Evolutionary conservation across 2,329 filamentous ascomycete genomes (phyloP).

Genomic region (Knufia fluminis): DNA sequence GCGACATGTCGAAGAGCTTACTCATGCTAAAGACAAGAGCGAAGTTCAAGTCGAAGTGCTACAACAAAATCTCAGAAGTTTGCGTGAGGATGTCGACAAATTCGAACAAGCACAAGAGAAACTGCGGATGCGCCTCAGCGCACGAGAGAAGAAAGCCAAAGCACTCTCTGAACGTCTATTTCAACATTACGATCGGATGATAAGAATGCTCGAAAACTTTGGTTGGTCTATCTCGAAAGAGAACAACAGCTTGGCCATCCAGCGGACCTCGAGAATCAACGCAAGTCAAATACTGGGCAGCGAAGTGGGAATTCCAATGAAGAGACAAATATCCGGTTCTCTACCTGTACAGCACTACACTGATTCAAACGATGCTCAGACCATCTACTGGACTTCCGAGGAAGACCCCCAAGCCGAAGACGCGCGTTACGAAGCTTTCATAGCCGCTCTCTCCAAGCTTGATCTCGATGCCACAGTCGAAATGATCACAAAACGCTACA

Average conservation of each 20-base stretch:
- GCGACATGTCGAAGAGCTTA: slow-evolving; percentile 55
- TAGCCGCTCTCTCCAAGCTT: slow-evolving; percentile 65
- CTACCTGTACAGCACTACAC: slow-evolving; percentile 46
- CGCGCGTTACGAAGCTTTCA: slow-evolving; percentile 64
- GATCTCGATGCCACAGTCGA: slow-evolving; percentile 79
- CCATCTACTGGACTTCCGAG: slow-evolving; percentile 75
- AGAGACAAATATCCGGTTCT: slow-evolving; percentile 40
- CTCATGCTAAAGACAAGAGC: slow-evolving; percentile 62
- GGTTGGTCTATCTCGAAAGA: slow-evolving; percentile 74
- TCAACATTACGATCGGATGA: slow-evolving; percentile 73
- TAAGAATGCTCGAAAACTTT: slow-evolving; percentile 72
- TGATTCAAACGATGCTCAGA: slow-evolving; percentile 58
- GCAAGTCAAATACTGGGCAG: slow-evolving; percentile 37
- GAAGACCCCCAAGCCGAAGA: slow-evolving; percentile 57
- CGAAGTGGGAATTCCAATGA: slow-evolving; percentile 30
- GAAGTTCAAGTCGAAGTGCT: slow-evolving; percentile 66
- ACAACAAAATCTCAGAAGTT: slow-evolving; percentile 63
- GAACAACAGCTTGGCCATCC: slow-evolving; percentile 63
- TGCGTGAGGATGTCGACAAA: slow-evolving; percentile 49
- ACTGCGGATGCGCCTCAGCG: slow-evolving; percentile 50
- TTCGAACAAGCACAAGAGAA: slow-evolving; percentile 11
- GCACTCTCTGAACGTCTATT: slow-evolving; percentile 78
- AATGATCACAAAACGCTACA: slow-evolving; percentile 76
- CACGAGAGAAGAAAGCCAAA: slow-evolving; percentile 63
- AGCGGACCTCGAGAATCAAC: slow-evolving; percentile 54